Base-by-base conservation (phyloP, 2,329 filamentous ascomycete species). In the Byssothecium circinans region DNA sequence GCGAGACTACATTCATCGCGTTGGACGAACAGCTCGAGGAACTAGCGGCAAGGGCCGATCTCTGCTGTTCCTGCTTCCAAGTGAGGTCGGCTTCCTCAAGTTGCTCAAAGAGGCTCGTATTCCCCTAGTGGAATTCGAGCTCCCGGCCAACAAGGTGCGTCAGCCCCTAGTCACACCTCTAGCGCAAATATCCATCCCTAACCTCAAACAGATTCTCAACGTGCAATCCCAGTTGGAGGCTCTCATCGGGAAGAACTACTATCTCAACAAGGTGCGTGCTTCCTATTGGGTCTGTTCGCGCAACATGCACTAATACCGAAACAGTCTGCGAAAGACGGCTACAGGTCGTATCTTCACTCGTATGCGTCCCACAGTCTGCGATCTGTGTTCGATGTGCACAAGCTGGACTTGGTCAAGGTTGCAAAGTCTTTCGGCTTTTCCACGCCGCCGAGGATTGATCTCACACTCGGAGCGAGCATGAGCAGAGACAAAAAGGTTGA, bases 81-180 rank as follows among this genome's bases (percentile, higher is more conserved):
- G 81, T 50, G 94, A 99, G 73, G 85, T 96, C 15, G 92, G 91
- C 20, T 97, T 99, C 79, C 77, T 99, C 41, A 86, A 86, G 47
- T 89, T 96, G 66, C 81, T 99, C 53, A 95, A 95, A 74, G 88
- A 91, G 43, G 91, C 91, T 12, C 84, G 90, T 52, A 91, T 99
- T 1, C 94, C 94, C 2, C 86, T 99, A 6, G 89, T 95, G 22
- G 94, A 99, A 73, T 97, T 96, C 65, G 92, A 97, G 66, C 94
- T 99, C 67, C 92, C 92, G 1, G 29, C 14, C 29, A 32, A 32
- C 8, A 32, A 32, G 25, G 25, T 6, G 25, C 7, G 6, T 27
- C 11, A 27, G n/a, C n/a, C n/a, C n/a, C n/a, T n/a, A n/a, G n/a
- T n/a, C n/a, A n/a, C n/a, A n/a, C n/a, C n/a, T n/a, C n/a, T n/a